Base-by-base conservation (phyloP, 192 early-diverging fungal genomes). In the Mortierella antarctica region DNA sequence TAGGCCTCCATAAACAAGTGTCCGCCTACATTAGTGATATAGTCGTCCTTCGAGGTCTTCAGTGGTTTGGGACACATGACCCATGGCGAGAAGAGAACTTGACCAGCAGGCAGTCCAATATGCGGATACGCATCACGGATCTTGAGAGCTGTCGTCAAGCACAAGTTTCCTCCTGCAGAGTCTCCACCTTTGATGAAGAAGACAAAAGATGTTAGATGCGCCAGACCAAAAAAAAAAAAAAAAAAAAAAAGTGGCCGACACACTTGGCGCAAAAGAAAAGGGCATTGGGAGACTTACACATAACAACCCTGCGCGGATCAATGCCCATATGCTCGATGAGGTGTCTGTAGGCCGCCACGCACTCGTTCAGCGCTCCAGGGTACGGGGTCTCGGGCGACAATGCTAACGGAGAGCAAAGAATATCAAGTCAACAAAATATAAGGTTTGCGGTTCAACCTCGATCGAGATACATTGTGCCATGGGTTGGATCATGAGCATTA, bases 81-180 rank as follows among this genome's bases (percentile, higher is more conserved):
- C 69, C 69, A 80, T 17, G 77, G 77, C 3, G 77, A 80, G 70
- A 80, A 72, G 23, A 80, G 60, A 21, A 80, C 65, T 23, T 80
- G 77, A 14, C 54, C 77, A 15, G 77, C 77, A 12, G 77, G 70
- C 8, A 72, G 18, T 9, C 60, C 65, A 17, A 80, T 14, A 5
- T 72, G 17, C 6, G 70, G 65, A 60, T 67, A 80, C 5, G 49
- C 60, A 31, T 80, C 77, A 11, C 77, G 77, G 17, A 80, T 41
- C 65, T 72, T 80, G 46, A 80, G 70, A 10, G 70, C 64, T 9
- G 77, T 68, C 2, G 77, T 54, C 54, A 80, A 53, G 61, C 70
- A 72, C 5, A 80, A 60, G 55, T 80, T 80, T n/a, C 65, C 77
- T 68, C 77, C 77, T 63, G 77, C 77, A 63, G 77, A 80, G 52